Percentiles rank a stretch among this genome's conserved stretches.
phyloP scores from a whole-genome alignment of 2,329 filamentous ascomycete genomes.

The Lachnellula suecica region DNA sequence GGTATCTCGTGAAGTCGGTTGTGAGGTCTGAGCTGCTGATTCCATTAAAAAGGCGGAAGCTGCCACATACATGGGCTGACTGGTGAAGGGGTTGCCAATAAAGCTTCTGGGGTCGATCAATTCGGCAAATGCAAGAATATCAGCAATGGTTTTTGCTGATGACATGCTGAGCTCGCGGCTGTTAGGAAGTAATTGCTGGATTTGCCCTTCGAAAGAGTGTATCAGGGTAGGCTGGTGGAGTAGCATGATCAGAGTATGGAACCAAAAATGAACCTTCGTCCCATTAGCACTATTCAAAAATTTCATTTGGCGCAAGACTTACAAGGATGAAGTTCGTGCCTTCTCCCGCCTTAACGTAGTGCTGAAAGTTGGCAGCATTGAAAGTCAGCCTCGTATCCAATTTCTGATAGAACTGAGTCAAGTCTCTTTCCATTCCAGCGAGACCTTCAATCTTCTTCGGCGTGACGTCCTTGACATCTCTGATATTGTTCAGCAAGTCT shows the following conservation, averaged over 20 bases:
- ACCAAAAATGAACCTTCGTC: conserved; percentile 81
- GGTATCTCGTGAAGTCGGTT: conserved; percentile 58
- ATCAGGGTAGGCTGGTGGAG: conserved; percentile 81
- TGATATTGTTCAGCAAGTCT: conserved; percentile 80
- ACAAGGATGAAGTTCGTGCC: conserved; percentile 84
- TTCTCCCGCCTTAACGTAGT: conserved; percentile 77
- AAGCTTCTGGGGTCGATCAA: conserved; percentile 83
- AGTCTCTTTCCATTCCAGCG: conserved; percentile 74
- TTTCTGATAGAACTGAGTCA: conserved; percentile 71
- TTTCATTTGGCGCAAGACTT: conserved; percentile 78
- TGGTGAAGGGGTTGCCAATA: conserved; percentile 84
- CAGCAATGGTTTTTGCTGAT: conserved; percentile 80
- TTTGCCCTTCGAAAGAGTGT: conserved; percentile 69
- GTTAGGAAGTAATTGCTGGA: conserved; percentile 73
- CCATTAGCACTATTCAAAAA: conserved; percentile 75
- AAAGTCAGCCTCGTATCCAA: conserved; percentile 77
- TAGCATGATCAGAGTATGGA: conserved; percentile 78
- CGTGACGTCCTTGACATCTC: conserved; percentile 71
- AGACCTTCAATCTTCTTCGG: conserved; percentile 71
- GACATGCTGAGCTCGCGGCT: conserved; percentile 63
- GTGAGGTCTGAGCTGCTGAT: conserved; percentile 67
- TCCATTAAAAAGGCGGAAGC: conserved; percentile 88
- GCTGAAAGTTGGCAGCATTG: conserved; percentile 82
- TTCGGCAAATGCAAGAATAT: conserved; percentile 84
- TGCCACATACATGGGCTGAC: conserved; percentile 88